Conservation (phyloP, 306 rosid species). For the Vigna hirtella region DNA sequence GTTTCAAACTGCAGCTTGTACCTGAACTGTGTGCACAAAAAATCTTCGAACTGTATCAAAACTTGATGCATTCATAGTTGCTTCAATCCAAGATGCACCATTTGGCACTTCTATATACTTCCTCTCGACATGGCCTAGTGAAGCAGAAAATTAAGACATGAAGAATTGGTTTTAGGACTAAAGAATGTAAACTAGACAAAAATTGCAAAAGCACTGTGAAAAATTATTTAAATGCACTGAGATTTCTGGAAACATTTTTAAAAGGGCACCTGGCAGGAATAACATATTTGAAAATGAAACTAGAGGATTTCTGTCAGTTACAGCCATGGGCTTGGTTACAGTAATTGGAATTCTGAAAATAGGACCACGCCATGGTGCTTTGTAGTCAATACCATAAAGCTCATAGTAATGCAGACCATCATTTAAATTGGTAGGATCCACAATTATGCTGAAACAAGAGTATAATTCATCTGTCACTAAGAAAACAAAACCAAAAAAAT, state of each 20-base stretch:
- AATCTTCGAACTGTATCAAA: constrained; percentile 93
- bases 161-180: constrained; percentile 39
- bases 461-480: constrained; percentile 36
- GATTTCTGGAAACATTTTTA: constrained; percentile 26
- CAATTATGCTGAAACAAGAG: constrained; percentile 72
- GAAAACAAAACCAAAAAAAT: constrained; percentile 28
- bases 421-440: constrained; percentile 79
- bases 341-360: constrained; percentile 94
- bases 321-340: constrained; percentile 78
- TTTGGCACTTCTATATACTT: constrained; percentile 83
- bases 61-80: constrained; percentile 80
- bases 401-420: constrained; percentile 94
- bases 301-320: constrained; percentile 68
- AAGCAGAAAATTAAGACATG: constrained; percentile 38
- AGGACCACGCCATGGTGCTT: constrained; percentile 98
- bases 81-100: constrained; percentile 98
- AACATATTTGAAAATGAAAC: constrained; percentile 72
- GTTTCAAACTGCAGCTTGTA: constrained; percentile 45
- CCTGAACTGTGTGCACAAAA: constrained; percentile 92
- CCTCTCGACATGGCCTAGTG: constrained; percentile 84
- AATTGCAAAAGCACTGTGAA: constrained; percentile 27
- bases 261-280: constrained; percentile 75
- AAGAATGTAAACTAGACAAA: constrained; percentile 32
- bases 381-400: constrained; percentile 87
- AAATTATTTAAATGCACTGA: constrained; percentile 26